These are phyloP conservation scores for Cercospora sesami DNA, from an alignment of 2,329 filamentous ascomycete genomes.

Conservation along the genomic window DNA sequence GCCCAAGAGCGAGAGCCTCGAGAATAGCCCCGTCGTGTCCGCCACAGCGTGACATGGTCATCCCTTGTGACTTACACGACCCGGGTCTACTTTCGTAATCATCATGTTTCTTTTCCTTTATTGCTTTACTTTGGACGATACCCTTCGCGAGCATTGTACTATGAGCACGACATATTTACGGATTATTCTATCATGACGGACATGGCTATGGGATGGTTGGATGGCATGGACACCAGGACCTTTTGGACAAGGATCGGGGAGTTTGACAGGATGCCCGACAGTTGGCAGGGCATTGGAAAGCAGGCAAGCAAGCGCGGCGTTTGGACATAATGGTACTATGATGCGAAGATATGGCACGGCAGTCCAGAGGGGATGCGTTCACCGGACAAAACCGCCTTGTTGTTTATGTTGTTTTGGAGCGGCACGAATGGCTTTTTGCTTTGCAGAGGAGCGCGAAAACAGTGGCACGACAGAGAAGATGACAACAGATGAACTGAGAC, in stretches of 20 bases:
- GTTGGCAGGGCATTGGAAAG: conserved; percentile 2
- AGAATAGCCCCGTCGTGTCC: conserved; percentile 36
- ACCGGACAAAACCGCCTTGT: neutral
- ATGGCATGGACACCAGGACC: neutral
- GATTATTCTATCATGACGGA: conserved; percentile 18
- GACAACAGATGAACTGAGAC: neutral
- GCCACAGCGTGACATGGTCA: conserved; percentile 27
- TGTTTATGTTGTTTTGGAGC: neutral
- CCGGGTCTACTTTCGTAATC: neutral
- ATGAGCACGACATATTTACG: conserved; percentile 19
- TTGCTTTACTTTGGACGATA: conserved; percentile 24
- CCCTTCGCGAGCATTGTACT: conserved; percentile 28
- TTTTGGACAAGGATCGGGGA: neutral
- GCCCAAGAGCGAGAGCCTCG: conserved; percentile 38
- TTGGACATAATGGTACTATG: conserved; percentile 4
- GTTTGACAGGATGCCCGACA: neutral
- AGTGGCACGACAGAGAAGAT: neutral
- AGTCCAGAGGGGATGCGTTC: conserved; percentile 1
- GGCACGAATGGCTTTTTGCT: neutral
- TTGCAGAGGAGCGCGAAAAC: neutral
- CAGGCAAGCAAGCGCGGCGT: conserved; percentile 5
- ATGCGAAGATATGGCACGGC: neutral
- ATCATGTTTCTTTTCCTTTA: conserved; percentile 1
- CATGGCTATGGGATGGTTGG: conserved; percentile 4
- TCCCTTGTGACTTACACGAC: neutral